Conservation (phyloP, 768 basidiomycete genomes). For the Termitomyces sp. region DNA sequence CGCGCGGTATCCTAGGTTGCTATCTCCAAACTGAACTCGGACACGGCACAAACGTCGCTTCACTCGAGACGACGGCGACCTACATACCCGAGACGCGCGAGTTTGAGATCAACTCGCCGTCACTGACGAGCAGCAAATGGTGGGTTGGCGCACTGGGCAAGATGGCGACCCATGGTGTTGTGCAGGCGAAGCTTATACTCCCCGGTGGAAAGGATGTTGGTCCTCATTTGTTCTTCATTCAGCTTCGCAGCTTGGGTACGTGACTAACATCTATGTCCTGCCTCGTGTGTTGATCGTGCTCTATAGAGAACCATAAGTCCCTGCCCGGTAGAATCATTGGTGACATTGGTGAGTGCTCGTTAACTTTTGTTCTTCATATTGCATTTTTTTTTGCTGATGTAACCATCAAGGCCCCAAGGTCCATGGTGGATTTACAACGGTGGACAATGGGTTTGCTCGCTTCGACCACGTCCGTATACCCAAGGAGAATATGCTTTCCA, state of each 20-base stretch:
- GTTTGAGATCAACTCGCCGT: conserved; percentile 75
- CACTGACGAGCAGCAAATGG: conserved; percentile 74
- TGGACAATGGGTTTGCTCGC: conserved; percentile 66
- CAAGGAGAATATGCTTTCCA: conserved; percentile 67
- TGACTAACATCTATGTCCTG: background rate
- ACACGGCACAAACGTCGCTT: conserved; percentile 67
- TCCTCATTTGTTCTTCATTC: conserved; percentile 73
- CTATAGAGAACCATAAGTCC: conserved; percentile 50
- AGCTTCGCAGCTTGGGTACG: conserved; percentile 57
- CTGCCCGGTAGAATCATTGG: conserved; percentile 61
- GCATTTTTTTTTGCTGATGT: background rate
- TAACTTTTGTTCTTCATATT: background rate
- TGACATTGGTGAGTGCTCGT: conserved; percentile 49
- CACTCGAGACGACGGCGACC: conserved; percentile 72
- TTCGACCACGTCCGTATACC: conserved; percentile 66
- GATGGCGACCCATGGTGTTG: conserved; percentile 69
- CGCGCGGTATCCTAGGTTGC: conserved; percentile 62
- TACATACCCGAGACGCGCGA: conserved; percentile 61
- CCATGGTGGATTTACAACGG: conserved; percentile 37
- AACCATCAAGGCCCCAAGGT: conserved; percentile 51
- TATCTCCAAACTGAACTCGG: conserved; percentile 78
- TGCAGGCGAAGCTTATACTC: conserved; percentile 70
- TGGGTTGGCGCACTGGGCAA: conserved; percentile 75
- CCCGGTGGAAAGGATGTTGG: conserved; percentile 57
- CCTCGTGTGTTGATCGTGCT: background rate